Evolutionary conservation across 2,329 filamentous ascomycete genomes (phyloP), one percentile per base, ranked within the genome.

Genomic region (Epichloe glyceriae): DNA sequence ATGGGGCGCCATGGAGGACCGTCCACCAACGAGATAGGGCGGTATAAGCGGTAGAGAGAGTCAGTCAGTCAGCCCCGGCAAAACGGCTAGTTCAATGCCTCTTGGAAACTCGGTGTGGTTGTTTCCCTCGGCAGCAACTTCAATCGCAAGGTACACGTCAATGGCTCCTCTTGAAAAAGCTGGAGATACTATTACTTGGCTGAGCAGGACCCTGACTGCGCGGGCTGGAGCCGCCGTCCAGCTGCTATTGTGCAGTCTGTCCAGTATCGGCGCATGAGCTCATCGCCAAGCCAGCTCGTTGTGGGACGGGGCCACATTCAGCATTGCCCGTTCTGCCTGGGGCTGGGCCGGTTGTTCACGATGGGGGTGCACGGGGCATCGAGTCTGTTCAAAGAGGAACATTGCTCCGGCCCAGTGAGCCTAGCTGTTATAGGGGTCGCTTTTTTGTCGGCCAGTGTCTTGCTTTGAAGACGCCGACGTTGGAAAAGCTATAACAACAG

Each of bases 381-480:
- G 20, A 22, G 20, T 26, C 41, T 44, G 41, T 12, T 44, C 20
- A n/a, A 35, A 46, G n/a, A 17, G 30, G 44, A 37, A 20, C 10
- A 46, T 38, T 46, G 33, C 44, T 46, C 44, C 44, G 44, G 10
- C n/a, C 22, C 22, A 22, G 22, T 7, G 20, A 22, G 22, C 5
- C 22, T 22, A 22, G 22, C 22, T 3, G 22, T 26, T 8, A 8
- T 26, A 8, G 7, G 7, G 8, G 26, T 8, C 7, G 26, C 38
- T 49, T 42, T 49, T 49, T 37, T 38, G n/a, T 49, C 38, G 47
- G 47, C 40, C 39, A 47, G 4, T 49, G 47, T 37, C 47, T 43
- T 30, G 46, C 20, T 19, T 2, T 19, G 15, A 41, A 20, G 20
- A 11, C 39, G 39, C 17, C 39, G 11, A 41, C 17, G 20, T 20